Evolutionary conservation across 257 asterid genomes (phyloP).

Genomic region (Rehmannia glutinosa): DNA sequence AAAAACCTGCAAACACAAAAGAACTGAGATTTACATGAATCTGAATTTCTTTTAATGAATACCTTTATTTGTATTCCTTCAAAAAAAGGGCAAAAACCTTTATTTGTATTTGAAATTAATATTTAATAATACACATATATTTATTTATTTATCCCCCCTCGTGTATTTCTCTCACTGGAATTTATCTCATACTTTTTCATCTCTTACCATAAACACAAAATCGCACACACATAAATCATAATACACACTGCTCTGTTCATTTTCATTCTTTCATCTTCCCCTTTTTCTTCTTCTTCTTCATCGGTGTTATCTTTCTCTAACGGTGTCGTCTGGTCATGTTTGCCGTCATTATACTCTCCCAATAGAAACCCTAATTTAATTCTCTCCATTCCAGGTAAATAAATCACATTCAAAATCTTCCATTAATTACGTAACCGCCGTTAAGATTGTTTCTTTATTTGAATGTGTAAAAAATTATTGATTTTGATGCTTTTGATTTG

Average conservation of each 20-base stretch:
- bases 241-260: neutral
- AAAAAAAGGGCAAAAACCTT: too few species aligned
- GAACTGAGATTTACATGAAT: too few species aligned
- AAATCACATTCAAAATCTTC: neutral
- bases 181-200: constrained; percentile 7
- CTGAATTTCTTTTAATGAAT: too few species aligned
- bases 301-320: neutral
- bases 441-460: neutral
- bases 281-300: constrained; percentile 3
- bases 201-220: constrained; percentile 15
- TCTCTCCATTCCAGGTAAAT: constrained; percentile 32
- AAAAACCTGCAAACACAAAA: too few species aligned
- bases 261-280: neutral
- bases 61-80: too few species aligned
- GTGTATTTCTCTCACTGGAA: constrained; percentile 10
- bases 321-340: constrained; percentile 30
- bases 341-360: constrained; percentile 33
- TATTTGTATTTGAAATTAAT: too few species aligned
- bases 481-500: constrained; percentile 24
- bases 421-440: neutral
- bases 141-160: neutral
- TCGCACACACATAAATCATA: constrained; percentile 3
- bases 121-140: too few species aligned
- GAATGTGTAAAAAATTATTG: constrained; percentile 4
- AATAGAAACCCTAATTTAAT: constrained; percentile 41